Base-by-base conservation (phyloP, 768 basidiomycete genomes). In the Lenzites betulinus region DNA sequence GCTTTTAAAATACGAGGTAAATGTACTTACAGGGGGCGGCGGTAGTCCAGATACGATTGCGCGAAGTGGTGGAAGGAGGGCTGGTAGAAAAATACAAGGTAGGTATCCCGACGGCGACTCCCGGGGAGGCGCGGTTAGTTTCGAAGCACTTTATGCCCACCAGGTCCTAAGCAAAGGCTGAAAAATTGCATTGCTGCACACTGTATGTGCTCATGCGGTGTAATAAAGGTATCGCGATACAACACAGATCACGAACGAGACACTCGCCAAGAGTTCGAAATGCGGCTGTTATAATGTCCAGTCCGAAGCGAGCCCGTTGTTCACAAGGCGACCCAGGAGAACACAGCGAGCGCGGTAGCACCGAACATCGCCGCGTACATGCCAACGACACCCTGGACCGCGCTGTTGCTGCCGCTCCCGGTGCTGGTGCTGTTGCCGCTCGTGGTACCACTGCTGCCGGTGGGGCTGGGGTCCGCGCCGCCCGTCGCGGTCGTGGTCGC, bases 271-370 rank as follows among this genome's bases (percentile, higher is more conserved):
- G 15, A 16, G 47, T 8, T 16, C 5, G 35, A 20, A 30, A 20
- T 50, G 18, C 15, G 4, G 43, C 11, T 28, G 30, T n/a, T 6
- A 7, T 23, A 9, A 47, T 12, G 6, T 23, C 23, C 11, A 15
- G 7, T 20, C 33, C 49, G 9, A 2, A 9, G 9, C 16, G 48
- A 11, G 9, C 20, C 20, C 3, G 43, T 0, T 1, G 12, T 3
- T 56, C 38, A 57, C 36, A 57, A 18, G 11, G 41, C n/a, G 23
- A 50, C 22, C 56, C 56, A 58, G 16, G 56, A 58, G 39, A 58
- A 51, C 28, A 39, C 56, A 3, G 56, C 56, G 56, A 58, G 48
- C 15, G 41, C 56, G 13, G 56, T 50, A 1, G 48, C 49, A 47
- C 56, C 39, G 12, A 58, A 18, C 56, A 35, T 50, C 26, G 39